A percentile compares a stretch with the other conserved stretches of the same genome.
These are phyloP conservation scores for Fusarium pseudograminearum DNA, from an alignment of 2,329 filamentous ascomycete genomes.

Conservation along the genomic window DNA sequence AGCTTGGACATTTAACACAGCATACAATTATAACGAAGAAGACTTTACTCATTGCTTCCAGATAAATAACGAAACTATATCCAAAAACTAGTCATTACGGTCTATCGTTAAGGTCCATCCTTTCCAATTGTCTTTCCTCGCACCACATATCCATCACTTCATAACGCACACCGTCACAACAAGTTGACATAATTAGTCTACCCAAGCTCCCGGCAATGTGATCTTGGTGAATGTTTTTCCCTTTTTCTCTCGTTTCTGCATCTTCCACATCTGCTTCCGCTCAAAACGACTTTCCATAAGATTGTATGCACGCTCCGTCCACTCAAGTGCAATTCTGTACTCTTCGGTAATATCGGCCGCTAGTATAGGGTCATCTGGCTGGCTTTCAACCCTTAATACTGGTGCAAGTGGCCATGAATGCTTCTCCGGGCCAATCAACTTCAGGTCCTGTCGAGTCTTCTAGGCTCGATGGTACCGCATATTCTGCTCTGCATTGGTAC, in stretches of 20 bases:
- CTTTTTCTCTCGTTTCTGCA: background rate
- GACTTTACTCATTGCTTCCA: fast-evolving
- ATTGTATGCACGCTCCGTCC: background rate
- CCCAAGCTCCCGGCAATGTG: background rate
- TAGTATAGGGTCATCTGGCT: background rate
- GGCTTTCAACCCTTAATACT: fast-evolving
- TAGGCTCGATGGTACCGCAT: background rate
- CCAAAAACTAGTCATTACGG: fast-evolving
- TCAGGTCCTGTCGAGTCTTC: background rate
- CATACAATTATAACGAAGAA: fast-evolving
- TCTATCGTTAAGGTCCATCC: fast-evolving
- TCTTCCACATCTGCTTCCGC: background rate
- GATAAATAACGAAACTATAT: background rate
- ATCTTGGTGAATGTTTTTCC: fast-evolving
- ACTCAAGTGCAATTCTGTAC: background rate
- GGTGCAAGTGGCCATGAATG: background rate
- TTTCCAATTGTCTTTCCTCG: fast-evolving
- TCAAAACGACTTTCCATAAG: background rate
- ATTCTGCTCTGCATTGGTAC: fast-evolving
- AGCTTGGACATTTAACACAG: background rate
- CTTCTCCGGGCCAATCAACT: fast-evolving
- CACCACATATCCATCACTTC: too few relatives aligned
- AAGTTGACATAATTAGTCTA: background rate
- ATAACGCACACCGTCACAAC: fast-evolving
- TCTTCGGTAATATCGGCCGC: background rate